Conservation (phyloP, 176 grass and related monocot genomes). For the Juncus inflexus region DNA sequence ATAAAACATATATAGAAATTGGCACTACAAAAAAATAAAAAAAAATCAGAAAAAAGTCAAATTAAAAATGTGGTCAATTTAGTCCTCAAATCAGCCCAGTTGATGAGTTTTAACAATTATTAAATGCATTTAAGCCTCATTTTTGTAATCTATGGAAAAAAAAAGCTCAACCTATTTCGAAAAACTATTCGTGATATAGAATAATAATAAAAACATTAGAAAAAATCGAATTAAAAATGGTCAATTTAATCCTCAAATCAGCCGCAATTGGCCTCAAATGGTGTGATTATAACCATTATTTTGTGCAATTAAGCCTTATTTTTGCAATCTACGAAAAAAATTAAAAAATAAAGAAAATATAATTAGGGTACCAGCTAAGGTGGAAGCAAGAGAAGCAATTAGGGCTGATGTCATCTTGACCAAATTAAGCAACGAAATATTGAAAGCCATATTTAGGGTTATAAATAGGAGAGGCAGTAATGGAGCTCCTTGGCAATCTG, state of each 20-base stretch:
- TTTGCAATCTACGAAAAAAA: background rate
- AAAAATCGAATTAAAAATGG: no score
- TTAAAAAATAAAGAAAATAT: no score
- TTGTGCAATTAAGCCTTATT: background rate
- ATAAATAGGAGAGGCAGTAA: constrained; percentile 76
- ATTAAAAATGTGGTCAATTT: constrained; percentile 18
- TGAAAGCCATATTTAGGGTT: constrained; percentile 82
- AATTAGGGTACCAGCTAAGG: constrained; percentile 57
- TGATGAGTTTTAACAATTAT: no score
- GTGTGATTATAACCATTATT: background rate
- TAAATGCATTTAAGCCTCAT: no score
- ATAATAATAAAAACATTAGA: no score
- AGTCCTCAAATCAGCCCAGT: no score
- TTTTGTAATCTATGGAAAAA: no score
- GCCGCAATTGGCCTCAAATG: background rate
- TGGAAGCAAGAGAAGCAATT: constrained; percentile 73
- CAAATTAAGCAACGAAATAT: constrained; percentile 79
- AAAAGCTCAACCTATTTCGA: no score
- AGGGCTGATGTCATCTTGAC: constrained; percentile 93
- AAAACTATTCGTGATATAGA: no score
- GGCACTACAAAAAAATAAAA: constrained; percentile 52
- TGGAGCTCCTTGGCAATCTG: constrained; percentile 83
- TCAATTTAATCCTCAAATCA: no score
- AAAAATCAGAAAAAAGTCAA: background rate
- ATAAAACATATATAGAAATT: constrained; percentile 62